A percentile compares a stretch with the other conserved stretches of the same genome.
Conservation (phyloP, 306 rosid species). For the Prunus armeniaca region DNA sequence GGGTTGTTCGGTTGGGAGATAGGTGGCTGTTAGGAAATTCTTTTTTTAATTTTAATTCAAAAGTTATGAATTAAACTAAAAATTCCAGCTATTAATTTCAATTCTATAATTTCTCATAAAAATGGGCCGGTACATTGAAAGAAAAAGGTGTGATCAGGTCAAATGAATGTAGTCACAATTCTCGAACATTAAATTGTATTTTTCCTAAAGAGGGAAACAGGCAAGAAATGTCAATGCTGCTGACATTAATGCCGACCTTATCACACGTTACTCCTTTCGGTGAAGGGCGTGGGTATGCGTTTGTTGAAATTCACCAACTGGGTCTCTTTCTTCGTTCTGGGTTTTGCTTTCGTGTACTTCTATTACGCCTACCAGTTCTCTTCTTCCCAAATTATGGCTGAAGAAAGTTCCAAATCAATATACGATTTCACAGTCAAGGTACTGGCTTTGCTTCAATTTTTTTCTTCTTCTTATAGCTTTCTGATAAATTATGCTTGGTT, state of each 20-base stretch:
- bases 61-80: too few relatives aligned
- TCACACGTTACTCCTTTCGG: not conserved
- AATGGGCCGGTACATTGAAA: too few relatives aligned
- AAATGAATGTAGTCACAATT: too few relatives aligned
- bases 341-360: slow-evolving; percentile 34
- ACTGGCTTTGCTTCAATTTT: not conserved
- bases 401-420: slow-evolving; percentile 55
- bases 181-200: too few relatives aligned
- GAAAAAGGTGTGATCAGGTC: too few relatives aligned
- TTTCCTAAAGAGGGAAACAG: not conserved
- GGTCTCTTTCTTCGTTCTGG: slow-evolving; percentile 37
- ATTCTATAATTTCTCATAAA: too few relatives aligned
- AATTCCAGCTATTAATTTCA: too few relatives aligned
- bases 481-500: not conserved
- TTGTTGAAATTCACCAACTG: slow-evolving; percentile 36
- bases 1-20: too few relatives aligned
- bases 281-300: not conserved
- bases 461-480: not conserved
- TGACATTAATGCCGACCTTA: not conserved
- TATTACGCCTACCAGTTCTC: slow-evolving; percentile 16
- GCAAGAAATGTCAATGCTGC: not conserved
- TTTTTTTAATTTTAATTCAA: too few relatives aligned
- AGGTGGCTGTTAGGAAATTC: too few relatives aligned
- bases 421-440: slow-evolving; percentile 87
- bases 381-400: slow-evolving; percentile 42